Conservation (phyloP, 495 filamentous ascomycete species). For the Lasiosphaeris hirsuta region DNA sequence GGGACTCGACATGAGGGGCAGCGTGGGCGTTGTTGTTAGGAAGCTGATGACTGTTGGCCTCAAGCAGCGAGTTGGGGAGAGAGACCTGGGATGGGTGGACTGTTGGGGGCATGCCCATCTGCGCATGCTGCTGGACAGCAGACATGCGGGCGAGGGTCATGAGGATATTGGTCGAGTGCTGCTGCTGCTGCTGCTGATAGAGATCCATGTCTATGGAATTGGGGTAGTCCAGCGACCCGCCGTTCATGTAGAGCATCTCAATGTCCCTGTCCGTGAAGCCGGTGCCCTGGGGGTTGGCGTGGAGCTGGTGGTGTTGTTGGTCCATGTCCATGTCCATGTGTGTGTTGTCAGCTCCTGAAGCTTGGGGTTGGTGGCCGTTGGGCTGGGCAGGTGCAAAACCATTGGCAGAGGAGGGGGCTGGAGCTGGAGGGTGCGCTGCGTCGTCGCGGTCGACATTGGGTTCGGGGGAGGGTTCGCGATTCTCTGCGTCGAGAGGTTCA, state of each 20-base stretch:
- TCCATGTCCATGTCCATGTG: constrained; percentile 1
- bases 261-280: neutral
- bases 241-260: no score
- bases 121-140: constrained; percentile 12
- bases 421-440: neutral
- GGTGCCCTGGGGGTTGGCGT: neutral
- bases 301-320: neutral
- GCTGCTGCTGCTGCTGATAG: constrained; percentile 19
- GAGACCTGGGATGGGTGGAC: constrained; percentile 33
- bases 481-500: constrained; percentile 18
- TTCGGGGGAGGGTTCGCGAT: constrained; percentile 23
- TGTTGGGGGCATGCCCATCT: constrained; percentile 19
- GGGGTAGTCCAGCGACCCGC: constrained; percentile 7
- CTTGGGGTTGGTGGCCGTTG: neutral
- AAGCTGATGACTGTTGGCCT: constrained; percentile 8
- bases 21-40: constrained; percentile 2
- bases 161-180: constrained; percentile 16
- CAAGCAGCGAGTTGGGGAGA: constrained; percentile 17
- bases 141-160: constrained; percentile 27
- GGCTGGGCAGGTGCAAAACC: no score
- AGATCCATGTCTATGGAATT: constrained; percentile 11
- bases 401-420: neutral
- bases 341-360: no score
- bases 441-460: constrained; percentile 10
- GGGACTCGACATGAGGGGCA: constrained; percentile 25